Evolutionary conservation across 2,329 filamentous ascomycete genomes (phyloP), one percentile per base, ranked within the genome.

Genomic region (Exophiala mesophila): DNA sequence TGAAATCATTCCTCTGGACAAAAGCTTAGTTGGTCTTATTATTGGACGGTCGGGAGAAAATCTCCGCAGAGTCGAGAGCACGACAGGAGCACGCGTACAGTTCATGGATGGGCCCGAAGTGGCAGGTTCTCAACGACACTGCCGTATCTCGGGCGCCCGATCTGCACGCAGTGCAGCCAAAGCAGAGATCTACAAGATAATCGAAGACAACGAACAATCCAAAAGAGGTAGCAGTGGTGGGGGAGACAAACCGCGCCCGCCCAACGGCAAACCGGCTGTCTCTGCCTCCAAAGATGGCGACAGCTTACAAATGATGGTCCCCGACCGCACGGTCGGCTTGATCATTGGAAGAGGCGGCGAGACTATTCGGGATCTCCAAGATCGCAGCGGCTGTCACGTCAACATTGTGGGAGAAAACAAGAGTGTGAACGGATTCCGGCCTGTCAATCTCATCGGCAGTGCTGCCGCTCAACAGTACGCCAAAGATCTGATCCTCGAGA

Each of bases 341-440:
- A 95, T 95, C 56, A 95, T 95, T 59, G 88, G 88, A n/a, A 84
- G 88, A 54, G 87, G 87, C 29, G 88, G 88, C 45, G 88, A 95
- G 67, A 95, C 88, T 1, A 95, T 95, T 57, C 82, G 88, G 59
- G 88, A 95, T 61, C 73, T 95, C 17, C 89, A 95, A 66, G 88
- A 95, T 63, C 77, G 86, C 49, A 92, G 85, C 57, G 86, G 85
- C n/a, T 95, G 88, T 63, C 89, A 95, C 63, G 88, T 95, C 63
- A 95, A 95, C 64, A 95, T 95, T 58, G 86, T 94, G 29, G 85
- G 85, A 57, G 88, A 95, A 67, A 87, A 87, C 54, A 94, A 94
- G 73, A 94, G 87, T 60, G 78, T 94, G 54, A 94, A 94, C 59
- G 88, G 88, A 32, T 72, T 94, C 49, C 81, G 88, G 37, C 88